Conservation (phyloP, 345 rosid species). For the Populus deltoides region DNA sequence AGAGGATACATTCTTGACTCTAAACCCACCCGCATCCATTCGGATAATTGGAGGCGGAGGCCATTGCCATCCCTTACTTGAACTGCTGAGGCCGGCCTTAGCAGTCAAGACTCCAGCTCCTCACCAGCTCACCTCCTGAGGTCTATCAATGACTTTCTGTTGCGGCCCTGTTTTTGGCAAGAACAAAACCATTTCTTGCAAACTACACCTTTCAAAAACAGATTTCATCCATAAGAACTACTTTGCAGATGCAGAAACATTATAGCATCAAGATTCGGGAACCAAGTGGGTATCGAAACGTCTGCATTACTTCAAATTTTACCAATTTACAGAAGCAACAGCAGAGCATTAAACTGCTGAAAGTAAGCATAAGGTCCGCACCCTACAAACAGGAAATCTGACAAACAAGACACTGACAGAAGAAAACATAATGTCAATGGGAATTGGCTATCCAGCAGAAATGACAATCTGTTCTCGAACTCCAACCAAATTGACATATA, state of each 20-base stretch:
- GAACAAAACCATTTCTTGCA: background rate
- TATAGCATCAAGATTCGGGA: background rate
- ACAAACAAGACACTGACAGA: background rate
- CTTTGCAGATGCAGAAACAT: background rate
- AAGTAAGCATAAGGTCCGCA: slow-evolving; percentile 71
- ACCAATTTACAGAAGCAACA: slow-evolving; percentile 14
- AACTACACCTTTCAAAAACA: background rate
- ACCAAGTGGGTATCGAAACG: background rate
- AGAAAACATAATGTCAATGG: background rate
- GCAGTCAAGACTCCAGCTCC: too few relatives aligned
- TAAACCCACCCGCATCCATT: too few relatives aligned
- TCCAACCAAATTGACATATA: background rate
- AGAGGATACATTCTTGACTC: too few relatives aligned
- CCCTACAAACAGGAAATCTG: slow-evolving; percentile 25
- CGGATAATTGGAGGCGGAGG: too few relatives aligned
- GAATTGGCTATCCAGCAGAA: background rate
- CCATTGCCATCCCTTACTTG: too few relatives aligned
- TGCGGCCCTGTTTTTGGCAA: too few relatives aligned
- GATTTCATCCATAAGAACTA: background rate
- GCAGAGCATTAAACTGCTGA: slow-evolving; percentile 43
- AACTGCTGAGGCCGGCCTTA: too few relatives aligned
- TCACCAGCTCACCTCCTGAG: too few relatives aligned
- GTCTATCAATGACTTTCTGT: too few relatives aligned
- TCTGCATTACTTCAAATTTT: background rate
- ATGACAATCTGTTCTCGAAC: background rate